phyloP scores from a whole-genome alignment of 163 green algal genomes.

The Scenedesmus sp. region DNA sequence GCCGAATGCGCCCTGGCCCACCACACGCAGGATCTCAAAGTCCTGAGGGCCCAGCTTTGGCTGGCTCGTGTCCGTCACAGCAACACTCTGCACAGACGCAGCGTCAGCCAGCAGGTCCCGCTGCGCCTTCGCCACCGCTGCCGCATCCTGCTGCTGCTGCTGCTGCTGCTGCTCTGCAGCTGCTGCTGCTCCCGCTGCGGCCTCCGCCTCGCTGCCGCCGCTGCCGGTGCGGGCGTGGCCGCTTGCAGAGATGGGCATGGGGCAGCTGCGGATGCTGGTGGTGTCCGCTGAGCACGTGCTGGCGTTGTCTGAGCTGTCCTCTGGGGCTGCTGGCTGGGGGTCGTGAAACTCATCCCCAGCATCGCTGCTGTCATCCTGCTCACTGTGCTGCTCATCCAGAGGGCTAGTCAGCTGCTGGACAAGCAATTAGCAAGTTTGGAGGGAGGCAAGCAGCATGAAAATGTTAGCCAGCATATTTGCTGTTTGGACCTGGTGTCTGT shows the following conservation, averaged over 20 bases:
- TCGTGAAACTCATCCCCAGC: not conserved
- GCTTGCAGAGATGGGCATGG: conserved; percentile 20
- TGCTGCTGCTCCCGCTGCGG: not conserved
- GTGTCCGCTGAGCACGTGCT: not conserved
- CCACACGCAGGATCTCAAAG: conserved; percentile 96
- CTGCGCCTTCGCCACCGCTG: conserved; percentile 42
- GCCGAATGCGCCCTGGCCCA: conserved; percentile 98
- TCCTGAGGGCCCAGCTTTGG: conserved; percentile 81
- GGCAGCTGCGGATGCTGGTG: conserved; percentile 20
- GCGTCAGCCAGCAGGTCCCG: conserved; percentile 48
- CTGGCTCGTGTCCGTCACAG: conserved; percentile 36
- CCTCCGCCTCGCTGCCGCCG: not conserved
- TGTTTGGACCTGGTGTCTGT: too few species aligned
- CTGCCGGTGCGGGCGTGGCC: not conserved
- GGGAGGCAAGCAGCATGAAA: not conserved
- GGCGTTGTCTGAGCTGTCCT: not conserved
- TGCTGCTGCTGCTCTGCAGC: too few species aligned
- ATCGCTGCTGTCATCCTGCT: not conserved
- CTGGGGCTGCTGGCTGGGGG: not conserved
- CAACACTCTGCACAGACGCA: not conserved
- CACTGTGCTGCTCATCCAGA: not conserved
- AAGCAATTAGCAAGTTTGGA: not conserved
- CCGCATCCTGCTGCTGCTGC: conserved; percentile 15
- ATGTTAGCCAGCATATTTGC: too few species aligned
- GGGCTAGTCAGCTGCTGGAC: not conserved